Base-by-base conservation (phyloP, 495 filamentous ascomycete species). In the Podospora comata region DNA sequence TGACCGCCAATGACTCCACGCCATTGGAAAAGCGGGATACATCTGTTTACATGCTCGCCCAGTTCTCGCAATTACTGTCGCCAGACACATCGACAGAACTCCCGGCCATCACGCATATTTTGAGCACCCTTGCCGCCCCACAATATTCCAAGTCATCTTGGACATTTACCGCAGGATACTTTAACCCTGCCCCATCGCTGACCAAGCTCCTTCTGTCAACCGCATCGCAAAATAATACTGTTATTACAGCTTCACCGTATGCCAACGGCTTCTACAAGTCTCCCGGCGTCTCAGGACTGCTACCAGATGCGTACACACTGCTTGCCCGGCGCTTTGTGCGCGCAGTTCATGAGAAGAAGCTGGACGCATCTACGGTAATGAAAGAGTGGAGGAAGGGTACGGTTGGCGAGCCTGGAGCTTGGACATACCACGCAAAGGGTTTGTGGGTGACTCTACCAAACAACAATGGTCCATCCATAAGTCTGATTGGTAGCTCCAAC, bases 381-480 rank as follows among this genome's bases (percentile, higher is more conserved):
- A 89, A 89, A 65, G 95, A 99, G 79, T 99, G 96, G 96, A 85
- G 89, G 55, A 86, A 85, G 55, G 95, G 94, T 5, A 91, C 88
- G 0, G 90, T 96, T 27, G 88, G 89, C 28, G 86, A 92, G 72
- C 87, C 88, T 0, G 90, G 83, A 19, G 96, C 92, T 2, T 99
- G 95, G 95, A 97, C 94, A 0, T 99, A 99, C 75, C 95, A 99
- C 74, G 95, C 95, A 61, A 99, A 99, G 79, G 95, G 95, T 0
- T 82, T 99, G 2, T 99, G 95, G 95, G 85, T 97, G 26, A 92
- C 92, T 0, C 78, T 97, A 15, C 88, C 89, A 0, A 75, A 78
- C 11, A 77, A 81, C 61, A 73, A 81, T 23, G 78, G 82, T 18
- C 93, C 94, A 2, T 90, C 90, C 62, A 85, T 97, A 27, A 94